Evolutionary conservation across 2,329 filamentous ascomycete species (phyloP).

Genomic region (Sporothrix euskadiensis): DNA sequence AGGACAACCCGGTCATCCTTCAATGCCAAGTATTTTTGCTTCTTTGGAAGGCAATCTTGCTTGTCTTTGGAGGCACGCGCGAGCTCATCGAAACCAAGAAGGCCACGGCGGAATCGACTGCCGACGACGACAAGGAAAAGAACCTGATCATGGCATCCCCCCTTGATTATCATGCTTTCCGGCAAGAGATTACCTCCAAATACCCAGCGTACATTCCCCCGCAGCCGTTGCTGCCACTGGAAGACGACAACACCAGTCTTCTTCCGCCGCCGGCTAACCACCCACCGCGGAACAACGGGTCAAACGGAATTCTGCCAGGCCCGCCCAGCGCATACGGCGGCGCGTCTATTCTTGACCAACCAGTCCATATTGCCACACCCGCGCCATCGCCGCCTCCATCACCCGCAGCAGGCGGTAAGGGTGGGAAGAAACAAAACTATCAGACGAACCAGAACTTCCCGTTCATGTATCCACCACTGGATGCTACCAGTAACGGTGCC

Average conservation of each 20-base stretch:
- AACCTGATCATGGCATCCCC: conserved; percentile 90
- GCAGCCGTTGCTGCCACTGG: conserved; percentile 76
- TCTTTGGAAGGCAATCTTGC: conserved; percentile 87
- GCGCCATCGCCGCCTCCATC: conserved; percentile 94
- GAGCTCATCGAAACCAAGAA: conserved; percentile 74
- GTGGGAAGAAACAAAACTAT: conserved; percentile 98
- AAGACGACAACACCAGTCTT: conserved; percentile 87
- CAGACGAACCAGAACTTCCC: conserved; percentile 99
- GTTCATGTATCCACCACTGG: conserved; percentile 92
- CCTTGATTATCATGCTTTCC: conserved; percentile 92
- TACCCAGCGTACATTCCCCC: conserved; percentile 96
- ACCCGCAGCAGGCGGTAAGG: conserved; percentile 81
- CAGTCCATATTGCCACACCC: conserved; percentile 97
- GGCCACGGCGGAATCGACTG: conserved; percentile 63
- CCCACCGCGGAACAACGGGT: conserved; percentile 59
- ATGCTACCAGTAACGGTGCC: conserved; percentile 82
- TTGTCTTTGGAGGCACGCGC: conserved; percentile 77
- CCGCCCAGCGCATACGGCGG: conserved; percentile 59
- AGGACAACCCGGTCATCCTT: conserved; percentile 62
- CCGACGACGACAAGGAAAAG: conserved; percentile 62
- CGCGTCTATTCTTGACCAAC: conserved; percentile 86
- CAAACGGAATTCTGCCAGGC: conserved; percentile 62
- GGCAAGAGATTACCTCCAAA: conserved; percentile 95
- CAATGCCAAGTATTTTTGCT: conserved; percentile 74
- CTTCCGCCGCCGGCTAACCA: conserved; percentile 81